These are phyloP conservation scores for Parastagonospora nodorum DNA, from an alignment of 2,329 filamentous ascomycete genomes.

Conservation along the genomic window DNA sequence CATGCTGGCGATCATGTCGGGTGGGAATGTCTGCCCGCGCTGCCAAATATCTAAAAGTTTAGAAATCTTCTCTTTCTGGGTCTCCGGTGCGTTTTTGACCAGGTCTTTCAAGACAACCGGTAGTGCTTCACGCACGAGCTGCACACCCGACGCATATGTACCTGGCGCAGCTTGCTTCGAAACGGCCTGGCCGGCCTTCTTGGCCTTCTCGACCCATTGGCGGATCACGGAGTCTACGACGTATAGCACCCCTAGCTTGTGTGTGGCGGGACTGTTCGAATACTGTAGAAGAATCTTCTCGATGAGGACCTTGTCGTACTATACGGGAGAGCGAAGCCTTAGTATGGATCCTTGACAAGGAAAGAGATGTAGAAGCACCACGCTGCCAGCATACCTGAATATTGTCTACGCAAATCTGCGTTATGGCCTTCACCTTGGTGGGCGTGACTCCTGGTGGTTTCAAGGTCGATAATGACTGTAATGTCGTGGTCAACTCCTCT, in stretches of 20 bases:
- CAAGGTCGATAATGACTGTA: slow-evolving; percentile 88
- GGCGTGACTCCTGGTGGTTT: slow-evolving; percentile 95
- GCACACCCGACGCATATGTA: slow-evolving; percentile 91
- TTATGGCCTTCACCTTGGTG: slow-evolving; percentile 87
- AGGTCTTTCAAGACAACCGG: slow-evolving; percentile 96
- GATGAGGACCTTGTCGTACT: slow-evolving; percentile 94
- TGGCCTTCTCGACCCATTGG: slow-evolving; percentile 97
- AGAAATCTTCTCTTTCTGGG: slow-evolving; percentile 96
- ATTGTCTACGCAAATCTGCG: slow-evolving; percentile 75
- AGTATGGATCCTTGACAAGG: slow-evolving; percentile 25
- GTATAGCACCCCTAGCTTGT: slow-evolving; percentile 99
- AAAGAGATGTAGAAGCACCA: slow-evolving; percentile 12
- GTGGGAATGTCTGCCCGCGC: slow-evolving; percentile 88
- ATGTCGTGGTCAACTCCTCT: slow-evolving; percentile 85
- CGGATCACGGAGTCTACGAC: slow-evolving; percentile 99
- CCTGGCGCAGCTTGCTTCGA: slow-evolving; percentile 85
- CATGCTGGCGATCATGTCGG: slow-evolving; percentile 78
- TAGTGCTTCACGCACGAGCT: slow-evolving; percentile 94
- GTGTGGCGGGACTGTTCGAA: slow-evolving; percentile 90
- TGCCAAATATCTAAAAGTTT: slow-evolving; percentile 99
- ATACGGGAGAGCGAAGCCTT: slow-evolving; percentile 34
- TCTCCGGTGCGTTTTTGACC: slow-evolving; percentile 81
- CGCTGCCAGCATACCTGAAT: slow-evolving; percentile 36
- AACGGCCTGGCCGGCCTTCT: slow-evolving; percentile 75
- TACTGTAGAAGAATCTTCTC: slow-evolving; percentile 97